Conservation (phyloP, 176 grass and related monocot species). For the Themeda triandra region DNA sequence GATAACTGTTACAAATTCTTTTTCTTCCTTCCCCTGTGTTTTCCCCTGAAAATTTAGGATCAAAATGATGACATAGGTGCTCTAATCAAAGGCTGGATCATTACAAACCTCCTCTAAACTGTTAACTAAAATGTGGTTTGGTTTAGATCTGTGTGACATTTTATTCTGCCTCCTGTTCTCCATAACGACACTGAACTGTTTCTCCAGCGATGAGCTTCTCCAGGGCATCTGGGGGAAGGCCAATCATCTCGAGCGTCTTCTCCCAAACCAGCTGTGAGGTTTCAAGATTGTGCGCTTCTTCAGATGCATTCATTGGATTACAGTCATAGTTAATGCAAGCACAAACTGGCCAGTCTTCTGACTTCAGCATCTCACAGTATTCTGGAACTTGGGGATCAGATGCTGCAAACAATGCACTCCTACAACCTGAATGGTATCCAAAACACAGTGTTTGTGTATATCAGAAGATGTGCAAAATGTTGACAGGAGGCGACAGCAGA, state of each 20-base stretch:
- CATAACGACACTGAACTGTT: conserved; percentile 54
- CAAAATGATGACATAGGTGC: neutral
- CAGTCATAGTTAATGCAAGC: conserved; percentile 86
- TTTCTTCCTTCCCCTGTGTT: neutral
- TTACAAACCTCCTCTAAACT: conserved; percentile 1
- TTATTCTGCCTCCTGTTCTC: conserved; percentile 34
- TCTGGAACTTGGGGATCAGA: conserved; percentile 84
- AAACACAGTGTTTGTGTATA: conserved; percentile 3
- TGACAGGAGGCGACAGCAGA: neutral
- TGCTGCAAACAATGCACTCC: conserved; percentile 81
- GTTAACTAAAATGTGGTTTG: neutral
- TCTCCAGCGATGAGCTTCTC: conserved; percentile 75
- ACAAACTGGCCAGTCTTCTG: conserved; percentile 90
- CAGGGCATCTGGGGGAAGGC: conserved; percentile 69
- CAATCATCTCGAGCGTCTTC: conserved; percentile 79
- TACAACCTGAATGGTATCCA: conserved; percentile 54
- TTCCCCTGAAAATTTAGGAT: neutral
- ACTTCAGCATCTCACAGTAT: conserved; percentile 80
- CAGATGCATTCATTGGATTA: conserved; percentile 83
- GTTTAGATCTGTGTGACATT: neutral
- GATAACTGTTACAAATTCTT: neutral
- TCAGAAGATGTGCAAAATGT: neutral
- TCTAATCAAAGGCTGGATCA: neutral
- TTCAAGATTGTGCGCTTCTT: conserved; percentile 86
- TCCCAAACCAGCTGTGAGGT: conserved; percentile 74